Evolutionary conservation across 345 rosid species (phyloP), one percentile per base, ranked within the genome.

Genomic region (Viola odorata): DNA sequence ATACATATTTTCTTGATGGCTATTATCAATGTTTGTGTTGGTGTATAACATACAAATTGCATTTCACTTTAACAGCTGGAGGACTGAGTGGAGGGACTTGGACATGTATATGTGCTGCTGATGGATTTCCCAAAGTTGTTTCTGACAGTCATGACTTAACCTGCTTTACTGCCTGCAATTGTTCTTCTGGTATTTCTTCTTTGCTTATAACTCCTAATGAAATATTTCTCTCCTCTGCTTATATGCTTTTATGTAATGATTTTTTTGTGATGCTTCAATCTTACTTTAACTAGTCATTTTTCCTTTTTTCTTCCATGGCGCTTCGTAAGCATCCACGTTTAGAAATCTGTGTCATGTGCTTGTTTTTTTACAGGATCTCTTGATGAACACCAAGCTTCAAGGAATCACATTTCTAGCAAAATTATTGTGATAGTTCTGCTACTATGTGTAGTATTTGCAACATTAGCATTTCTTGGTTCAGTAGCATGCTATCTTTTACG

Each of bases 151-250:
- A 73, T 32, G 76, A 77, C 50, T 57, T 79, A 39, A 51, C 83
- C 58, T 94, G 99, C 73, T 94, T 94, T 78, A 77, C 79, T 4
- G 75, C 90, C 53, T 89, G 99, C 85, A 87, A 88, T 75, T 94
- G 99, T 75, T 73, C 91, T 72, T 77, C 96, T 16, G 98, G 98
- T 92, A 81, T 8, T 37, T 38, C 32, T 8, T 8, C 15, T 23
- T 36, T 13, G 56, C 45, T 45, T 60, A 23, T 51, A 63, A 47
- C 42, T 44, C 53, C 38, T 13, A 1, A n/a, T 5, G 54, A 23
- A 17, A 37, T 53, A 0, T 12, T 62, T 71, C 5, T 16, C 11
- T 37, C 50, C 38, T 45, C 32, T 23, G 32, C 32, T 2, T 23
- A 23, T 1, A 23, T 23, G 0, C 7, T 5, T 60, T n/a, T 3